Percentiles rank a stretch among this genome's conserved stretches.
Conservation (phyloP, 2,329 filamentous ascomycete genomes). For the Apiospora aurea region DNA sequence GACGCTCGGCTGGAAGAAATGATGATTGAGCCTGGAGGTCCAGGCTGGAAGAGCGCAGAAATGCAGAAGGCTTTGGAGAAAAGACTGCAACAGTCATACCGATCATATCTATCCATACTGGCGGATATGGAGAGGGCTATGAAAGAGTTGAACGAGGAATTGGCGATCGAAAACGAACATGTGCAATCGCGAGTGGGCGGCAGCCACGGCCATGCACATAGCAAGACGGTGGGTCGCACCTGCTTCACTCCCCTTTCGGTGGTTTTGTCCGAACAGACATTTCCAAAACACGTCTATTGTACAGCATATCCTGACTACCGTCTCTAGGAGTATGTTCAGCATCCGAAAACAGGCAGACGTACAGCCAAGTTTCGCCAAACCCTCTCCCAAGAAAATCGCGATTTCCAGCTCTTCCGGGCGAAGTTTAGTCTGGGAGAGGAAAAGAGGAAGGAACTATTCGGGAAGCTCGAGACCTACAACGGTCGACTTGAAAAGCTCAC, state of each 20-base stretch:
- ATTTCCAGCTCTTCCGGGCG: constrained; percentile 22
- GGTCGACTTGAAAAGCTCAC: constrained; percentile 25
- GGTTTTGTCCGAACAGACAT: no score
- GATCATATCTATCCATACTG: constrained; percentile 22
- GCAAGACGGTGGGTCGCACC: background rate
- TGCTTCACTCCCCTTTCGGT: background rate
- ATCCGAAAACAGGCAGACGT: background rate
- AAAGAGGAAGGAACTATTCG: constrained; percentile 10
- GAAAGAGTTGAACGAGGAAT: constrained; percentile 24
- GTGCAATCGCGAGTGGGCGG: background rate
- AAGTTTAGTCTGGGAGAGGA: constrained; percentile 25
- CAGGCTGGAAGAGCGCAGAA: constrained; percentile 20
- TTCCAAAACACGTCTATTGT: no score
- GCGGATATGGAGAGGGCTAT: constrained; percentile 23
- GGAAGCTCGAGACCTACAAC: constrained; percentile 25
- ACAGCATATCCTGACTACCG: background rate
- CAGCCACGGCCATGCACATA: background rate
- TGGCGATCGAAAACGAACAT: constrained; percentile 22
- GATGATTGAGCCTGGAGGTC: background rate
- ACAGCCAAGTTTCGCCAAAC: background rate
- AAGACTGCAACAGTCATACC: constrained; percentile 26
- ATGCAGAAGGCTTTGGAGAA: constrained; percentile 18
- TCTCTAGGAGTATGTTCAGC: background rate
- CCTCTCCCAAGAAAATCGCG: constrained; percentile 2
- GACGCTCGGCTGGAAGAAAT: background rate